Evolutionary conservation across 2,329 filamentous ascomycete genomes (phyloP).

Genomic region (Trichoderma hamatum): DNA sequence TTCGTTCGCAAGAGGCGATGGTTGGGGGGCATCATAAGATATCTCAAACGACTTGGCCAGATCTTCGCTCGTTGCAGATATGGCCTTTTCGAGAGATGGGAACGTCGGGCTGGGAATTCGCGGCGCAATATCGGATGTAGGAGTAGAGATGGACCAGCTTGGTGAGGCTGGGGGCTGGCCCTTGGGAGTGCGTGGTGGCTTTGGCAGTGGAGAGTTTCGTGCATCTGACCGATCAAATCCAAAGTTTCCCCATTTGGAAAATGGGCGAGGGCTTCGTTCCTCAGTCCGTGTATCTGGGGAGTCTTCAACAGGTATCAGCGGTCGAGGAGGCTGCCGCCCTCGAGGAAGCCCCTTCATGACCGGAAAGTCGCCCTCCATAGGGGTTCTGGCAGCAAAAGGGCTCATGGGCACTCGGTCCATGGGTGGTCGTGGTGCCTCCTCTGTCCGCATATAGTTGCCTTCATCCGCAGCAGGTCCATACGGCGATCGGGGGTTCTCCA

Average conservation of each 20-base stretch:
- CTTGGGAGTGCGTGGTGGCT: slow-evolving; percentile 41
- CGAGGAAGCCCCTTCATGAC: slow-evolving; percentile 42
- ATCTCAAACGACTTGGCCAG: slow-evolving; percentile 40
- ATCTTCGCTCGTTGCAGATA: slow-evolving; percentile 40
- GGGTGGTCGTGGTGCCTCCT: slow-evolving; percentile 24
- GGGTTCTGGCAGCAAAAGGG: slow-evolving; percentile 34
- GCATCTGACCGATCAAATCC: slow-evolving; percentile 36
- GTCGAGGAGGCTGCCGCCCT: slow-evolving; percentile 36
- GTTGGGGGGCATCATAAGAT: slow-evolving; percentile 29
- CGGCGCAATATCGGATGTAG: slow-evolving; percentile 37
- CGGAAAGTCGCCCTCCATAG: slow-evolving; percentile 42
- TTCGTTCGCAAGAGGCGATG: slow-evolving; percentile 38
- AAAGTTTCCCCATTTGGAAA: slow-evolving; percentile 19
- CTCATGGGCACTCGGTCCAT: slow-evolving; percentile 32
- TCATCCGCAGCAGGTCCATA: slow-evolving; percentile 30
- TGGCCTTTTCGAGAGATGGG: slow-evolving; percentile 40
- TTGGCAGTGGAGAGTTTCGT: slow-evolving; percentile 41
- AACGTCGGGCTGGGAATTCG: slow-evolving; percentile 44
- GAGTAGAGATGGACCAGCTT: slow-evolving; percentile 32
- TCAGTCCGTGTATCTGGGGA: background rate
- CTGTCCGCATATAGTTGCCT: slow-evolving; percentile 25
- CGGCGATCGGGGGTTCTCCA: slow-evolving; percentile 31
- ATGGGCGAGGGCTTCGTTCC: slow-evolving; percentile 24
- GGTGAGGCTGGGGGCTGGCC: slow-evolving; percentile 17
- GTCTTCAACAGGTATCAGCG: slow-evolving; percentile 26